These are phyloP conservation scores for Oryza glaberrima DNA, from an alignment of 176 grass and related monocot species.

Conservation along the genomic window DNA sequence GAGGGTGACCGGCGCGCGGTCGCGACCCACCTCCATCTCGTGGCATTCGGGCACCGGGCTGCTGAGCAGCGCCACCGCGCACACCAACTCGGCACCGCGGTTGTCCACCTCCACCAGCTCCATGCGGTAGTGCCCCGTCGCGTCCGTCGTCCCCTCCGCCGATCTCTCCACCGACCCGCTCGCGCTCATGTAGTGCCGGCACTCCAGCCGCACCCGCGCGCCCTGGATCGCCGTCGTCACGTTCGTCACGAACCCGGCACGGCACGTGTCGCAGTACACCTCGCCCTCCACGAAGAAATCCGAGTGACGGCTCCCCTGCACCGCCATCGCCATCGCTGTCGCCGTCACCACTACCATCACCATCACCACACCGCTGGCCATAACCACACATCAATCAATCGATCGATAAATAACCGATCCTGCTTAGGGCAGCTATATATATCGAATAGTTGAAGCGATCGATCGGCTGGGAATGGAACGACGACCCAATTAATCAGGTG, in stretches of 20 bases:
- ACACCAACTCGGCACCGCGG: constrained; percentile 57
- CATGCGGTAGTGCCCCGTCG: constrained; percentile 38
- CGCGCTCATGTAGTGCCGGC: constrained; percentile 50
- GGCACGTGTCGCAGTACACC: constrained; percentile 64
- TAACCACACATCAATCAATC: not conserved
- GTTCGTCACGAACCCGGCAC: constrained; percentile 49
- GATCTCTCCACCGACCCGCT: constrained; percentile 45
- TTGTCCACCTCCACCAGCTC: constrained; percentile 38
- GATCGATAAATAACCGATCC: no score
- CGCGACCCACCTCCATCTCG: constrained; percentile 41
- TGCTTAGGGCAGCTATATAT: no score
- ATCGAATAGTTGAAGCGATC: no score
- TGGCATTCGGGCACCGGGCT: constrained; percentile 42
- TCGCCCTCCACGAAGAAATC: constrained; percentile 52
- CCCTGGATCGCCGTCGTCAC: constrained; percentile 41
- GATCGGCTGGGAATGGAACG: no score
- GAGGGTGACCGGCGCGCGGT: constrained; percentile 37
- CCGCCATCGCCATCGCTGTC: no score
- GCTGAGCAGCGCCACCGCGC: constrained; percentile 45
- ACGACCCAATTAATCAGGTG: not conserved
- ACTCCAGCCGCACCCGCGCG: constrained; percentile 47
- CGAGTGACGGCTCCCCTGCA: not conserved
- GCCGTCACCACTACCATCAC: no score
- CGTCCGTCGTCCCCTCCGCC: constrained; percentile 34
- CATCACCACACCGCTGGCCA: not conserved